These are phyloP conservation scores for Closterium sp. DNA, from an alignment of 139 green algal genomes.

Conservation along the genomic window DNA sequence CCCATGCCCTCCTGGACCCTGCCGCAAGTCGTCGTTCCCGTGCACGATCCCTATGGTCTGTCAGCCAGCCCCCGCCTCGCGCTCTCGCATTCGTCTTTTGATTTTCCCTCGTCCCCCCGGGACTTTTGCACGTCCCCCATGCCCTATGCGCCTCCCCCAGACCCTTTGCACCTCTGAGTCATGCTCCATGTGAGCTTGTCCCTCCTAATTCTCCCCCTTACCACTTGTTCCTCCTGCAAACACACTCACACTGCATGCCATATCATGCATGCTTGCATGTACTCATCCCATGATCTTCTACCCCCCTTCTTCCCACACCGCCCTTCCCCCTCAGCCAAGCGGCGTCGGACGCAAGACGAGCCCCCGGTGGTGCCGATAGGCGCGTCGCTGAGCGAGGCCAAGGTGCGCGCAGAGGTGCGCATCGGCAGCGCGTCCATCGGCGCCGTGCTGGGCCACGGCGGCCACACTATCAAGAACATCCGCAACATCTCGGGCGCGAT, in stretches of 20 bases:
- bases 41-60: not conserved
- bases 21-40: not conserved
- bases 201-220: too few species aligned
- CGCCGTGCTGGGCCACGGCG: slow-evolving; percentile 34
- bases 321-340: not conserved
- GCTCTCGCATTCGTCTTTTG: too few species aligned
- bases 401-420: not conserved
- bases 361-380: not conserved
- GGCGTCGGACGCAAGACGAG: not conserved
- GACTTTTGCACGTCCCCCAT: too few species aligned
- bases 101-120: too few species aligned
- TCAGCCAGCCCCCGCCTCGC: not conserved
- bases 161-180: too few species aligned
- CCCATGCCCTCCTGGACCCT: not conserved
- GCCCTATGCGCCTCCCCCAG: too few species aligned
- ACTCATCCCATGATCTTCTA: too few species aligned
- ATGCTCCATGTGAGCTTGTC: too few species aligned
- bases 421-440: not conserved
- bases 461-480: slow-evolving; percentile 48
- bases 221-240: too few species aligned
- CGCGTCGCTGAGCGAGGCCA: not conserved
- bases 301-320: too few species aligned
- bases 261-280: too few species aligned
- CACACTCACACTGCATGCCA: too few species aligned
- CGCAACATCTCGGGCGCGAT: slow-evolving; percentile 29